Percentiles rank a stretch among this genome's conserved stretches.
phyloP scores from a whole-genome alignment of 2,329 filamentous ascomycete genomes.

The Pezicula rhizophila region DNA sequence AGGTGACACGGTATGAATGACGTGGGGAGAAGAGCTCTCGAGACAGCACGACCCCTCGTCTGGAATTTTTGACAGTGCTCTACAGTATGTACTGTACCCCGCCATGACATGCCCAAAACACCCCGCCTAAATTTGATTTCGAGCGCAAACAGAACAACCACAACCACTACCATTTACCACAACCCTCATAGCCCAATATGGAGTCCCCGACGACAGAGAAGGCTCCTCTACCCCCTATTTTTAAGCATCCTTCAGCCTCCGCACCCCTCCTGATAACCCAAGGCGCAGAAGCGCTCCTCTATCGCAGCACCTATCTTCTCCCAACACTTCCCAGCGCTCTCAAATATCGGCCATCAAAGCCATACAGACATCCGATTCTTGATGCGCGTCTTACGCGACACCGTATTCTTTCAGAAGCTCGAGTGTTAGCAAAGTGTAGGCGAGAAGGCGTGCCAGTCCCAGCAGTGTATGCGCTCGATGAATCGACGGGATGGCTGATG shows the following conservation, averaged over 20 bases:
- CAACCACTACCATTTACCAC: slow-evolving; percentile 3
- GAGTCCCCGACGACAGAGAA: slow-evolving; percentile 1
- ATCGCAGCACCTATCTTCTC: slow-evolving; percentile 74
- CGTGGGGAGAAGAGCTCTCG: no score
- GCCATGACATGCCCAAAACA: no score
- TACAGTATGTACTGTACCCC: no score
- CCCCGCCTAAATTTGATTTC: no score
- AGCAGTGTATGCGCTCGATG: slow-evolving; percentile 65
- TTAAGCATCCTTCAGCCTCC: slow-evolving; percentile 44
- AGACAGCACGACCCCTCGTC: no score
- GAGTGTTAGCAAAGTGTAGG: slow-evolving; percentile 73
- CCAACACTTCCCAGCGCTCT: slow-evolving; percentile 67
- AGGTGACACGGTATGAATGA: no score
- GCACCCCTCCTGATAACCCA: slow-evolving; percentile 73
- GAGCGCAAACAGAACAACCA: not conserved
- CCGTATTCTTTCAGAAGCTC: slow-evolving; percentile 81
- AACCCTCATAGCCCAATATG: slow-evolving; percentile 4
- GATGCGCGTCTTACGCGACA: slow-evolving; percentile 82
- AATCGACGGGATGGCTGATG: slow-evolving; percentile 63
- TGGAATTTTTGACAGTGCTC: no score
- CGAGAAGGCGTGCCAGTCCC: slow-evolving; percentile 79
- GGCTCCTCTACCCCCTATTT: slow-evolving; percentile 18
- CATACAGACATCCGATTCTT: slow-evolving; percentile 85
- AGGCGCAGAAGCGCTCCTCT: slow-evolving; percentile 92
- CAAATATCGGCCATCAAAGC: slow-evolving; percentile 86